These are phyloP conservation scores for Pseudofabraea citricarpa DNA, from an alignment of 2,329 filamentous ascomycete genomes.

Conservation along the genomic window DNA sequence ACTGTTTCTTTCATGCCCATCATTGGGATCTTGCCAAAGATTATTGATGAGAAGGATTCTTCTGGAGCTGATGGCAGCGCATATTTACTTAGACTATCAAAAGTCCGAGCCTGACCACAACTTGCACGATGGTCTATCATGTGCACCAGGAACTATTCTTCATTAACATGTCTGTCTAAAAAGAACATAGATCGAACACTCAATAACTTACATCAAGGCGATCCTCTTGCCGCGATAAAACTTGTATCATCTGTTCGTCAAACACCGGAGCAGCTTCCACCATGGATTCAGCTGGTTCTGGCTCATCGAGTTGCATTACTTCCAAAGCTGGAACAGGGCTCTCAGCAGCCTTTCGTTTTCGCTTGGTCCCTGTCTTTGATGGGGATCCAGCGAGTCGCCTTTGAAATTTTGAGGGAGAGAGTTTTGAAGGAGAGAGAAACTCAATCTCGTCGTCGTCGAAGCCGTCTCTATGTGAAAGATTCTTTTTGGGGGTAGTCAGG, in stretches of 20 bases:
- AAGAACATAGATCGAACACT: no score
- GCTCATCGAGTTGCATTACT: constrained; percentile 18
- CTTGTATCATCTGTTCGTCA: constrained; percentile 30
- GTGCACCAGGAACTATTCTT: constrained; percentile 25
- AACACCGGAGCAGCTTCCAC: constrained; percentile 17
- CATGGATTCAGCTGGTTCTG: constrained; percentile 4
- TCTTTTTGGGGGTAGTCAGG: constrained; percentile 55
- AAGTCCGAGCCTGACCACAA: constrained; percentile 52
- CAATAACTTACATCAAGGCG: constrained; percentile 33
- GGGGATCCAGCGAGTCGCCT: constrained; percentile 47
- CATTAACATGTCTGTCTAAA: no score
- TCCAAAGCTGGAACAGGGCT: constrained; percentile 59
- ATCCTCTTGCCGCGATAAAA: constrained; percentile 34
- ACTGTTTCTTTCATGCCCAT: constrained; percentile 46
- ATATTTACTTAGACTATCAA: constrained; percentile 64
- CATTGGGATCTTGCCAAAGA: constrained; percentile 62
- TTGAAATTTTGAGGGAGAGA: constrained; percentile 39
- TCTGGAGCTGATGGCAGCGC: constrained; percentile 58
- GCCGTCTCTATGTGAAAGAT: constrained; percentile 64
- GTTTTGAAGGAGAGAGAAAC: constrained; percentile 40
- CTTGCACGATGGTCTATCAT: constrained; percentile 27
- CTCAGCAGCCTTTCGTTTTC: constrained; percentile 61
- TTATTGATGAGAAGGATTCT: constrained; percentile 59
- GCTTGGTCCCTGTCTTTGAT: constrained; percentile 56
- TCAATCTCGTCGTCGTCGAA: constrained; percentile 59